These are phyloP conservation scores for Podila epicladia DNA, from an alignment of 192 early-diverging fungal species.

Conservation along the genomic window DNA sequence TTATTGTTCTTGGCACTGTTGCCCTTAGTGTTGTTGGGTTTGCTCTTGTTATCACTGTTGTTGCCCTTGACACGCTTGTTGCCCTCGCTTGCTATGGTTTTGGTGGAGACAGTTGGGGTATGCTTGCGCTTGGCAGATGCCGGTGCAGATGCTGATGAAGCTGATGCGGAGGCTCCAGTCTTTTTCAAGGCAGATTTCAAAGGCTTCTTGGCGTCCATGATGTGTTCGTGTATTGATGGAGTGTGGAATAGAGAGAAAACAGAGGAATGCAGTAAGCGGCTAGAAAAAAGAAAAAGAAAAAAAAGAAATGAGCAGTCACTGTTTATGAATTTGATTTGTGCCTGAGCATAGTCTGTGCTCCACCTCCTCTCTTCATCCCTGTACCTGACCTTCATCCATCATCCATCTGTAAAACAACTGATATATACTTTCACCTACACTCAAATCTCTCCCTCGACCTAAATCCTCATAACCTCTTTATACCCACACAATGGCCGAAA, in stretches of 20 bases:
- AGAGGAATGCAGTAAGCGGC: background rate
- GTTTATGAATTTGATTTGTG: constrained; percentile 9
- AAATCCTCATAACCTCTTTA: background rate
- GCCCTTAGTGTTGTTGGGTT: constrained; percentile 10
- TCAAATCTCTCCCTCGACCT: too few relatives aligned
- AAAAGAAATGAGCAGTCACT: constrained; percentile 43
- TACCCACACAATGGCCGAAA: background rate
- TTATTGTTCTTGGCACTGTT: background rate
- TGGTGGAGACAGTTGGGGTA: background rate
- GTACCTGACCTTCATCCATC: background rate
- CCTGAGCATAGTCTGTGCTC: background rate
- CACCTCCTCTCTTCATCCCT: background rate
- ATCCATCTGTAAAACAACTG: background rate
- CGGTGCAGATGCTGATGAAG: background rate
- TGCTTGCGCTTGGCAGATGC: constrained; percentile 19
- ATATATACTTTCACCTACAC: too few relatives aligned
- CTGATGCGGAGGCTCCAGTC: constrained; percentile 4
- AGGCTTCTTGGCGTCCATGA: constrained; percentile 26
- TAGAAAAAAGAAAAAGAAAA: constrained; percentile 26
- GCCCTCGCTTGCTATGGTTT: background rate
- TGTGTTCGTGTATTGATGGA: constrained; percentile 18
- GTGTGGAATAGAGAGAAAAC: background rate
- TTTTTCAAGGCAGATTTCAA: constrained; percentile 47
- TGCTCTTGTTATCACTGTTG: background rate
- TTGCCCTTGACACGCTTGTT: constrained; percentile 33